Evolutionary conservation across 805 yeast genomes (phyloP).

Genomic region (Kodamaea laetipori): DNA sequence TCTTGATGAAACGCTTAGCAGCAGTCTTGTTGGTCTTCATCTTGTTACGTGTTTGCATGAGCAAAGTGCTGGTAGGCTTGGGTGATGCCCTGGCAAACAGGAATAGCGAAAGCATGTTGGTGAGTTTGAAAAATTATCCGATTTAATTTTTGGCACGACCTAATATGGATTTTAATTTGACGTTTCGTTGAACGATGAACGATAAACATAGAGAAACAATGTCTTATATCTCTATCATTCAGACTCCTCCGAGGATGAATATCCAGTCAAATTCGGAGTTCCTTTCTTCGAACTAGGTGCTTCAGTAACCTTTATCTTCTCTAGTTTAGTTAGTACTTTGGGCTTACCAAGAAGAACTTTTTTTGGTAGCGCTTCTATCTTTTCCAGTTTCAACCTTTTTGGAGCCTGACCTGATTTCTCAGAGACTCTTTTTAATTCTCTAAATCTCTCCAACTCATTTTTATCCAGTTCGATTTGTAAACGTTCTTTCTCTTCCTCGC

Average conservation of each 20-base stretch:
- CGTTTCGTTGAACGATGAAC: too few relatives aligned
- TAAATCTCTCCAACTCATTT: conserved; percentile 6
- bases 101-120: conserved; percentile 16
- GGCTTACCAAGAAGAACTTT: too few relatives aligned
- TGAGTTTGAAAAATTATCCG: conserved; percentile 4
- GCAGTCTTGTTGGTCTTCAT: conserved; percentile 86
- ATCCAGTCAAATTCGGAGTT: background rate
- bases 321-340: too few relatives aligned
- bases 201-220: background rate
- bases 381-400: background rate
- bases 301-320: background rate
- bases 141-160: background rate
- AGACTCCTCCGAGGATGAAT: conserved; percentile 1
- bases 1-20: conserved; percentile 82
- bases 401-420: background rate
- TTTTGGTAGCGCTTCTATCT: background rate
- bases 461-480: conserved; percentile 14
- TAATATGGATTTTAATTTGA: background rate
- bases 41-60: conserved; percentile 41
- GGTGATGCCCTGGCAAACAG: conserved; percentile 20
- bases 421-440: background rate
- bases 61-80: conserved; percentile 22
- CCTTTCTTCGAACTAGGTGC: background rate
- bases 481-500: conserved; percentile 24
- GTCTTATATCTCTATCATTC: background rate